Percentiles rank a stretch among this genome's conserved stretches.
Conservation (phyloP, 2,329 filamentous ascomycete genomes). For the Aspergillus pseudoterreus region DNA sequence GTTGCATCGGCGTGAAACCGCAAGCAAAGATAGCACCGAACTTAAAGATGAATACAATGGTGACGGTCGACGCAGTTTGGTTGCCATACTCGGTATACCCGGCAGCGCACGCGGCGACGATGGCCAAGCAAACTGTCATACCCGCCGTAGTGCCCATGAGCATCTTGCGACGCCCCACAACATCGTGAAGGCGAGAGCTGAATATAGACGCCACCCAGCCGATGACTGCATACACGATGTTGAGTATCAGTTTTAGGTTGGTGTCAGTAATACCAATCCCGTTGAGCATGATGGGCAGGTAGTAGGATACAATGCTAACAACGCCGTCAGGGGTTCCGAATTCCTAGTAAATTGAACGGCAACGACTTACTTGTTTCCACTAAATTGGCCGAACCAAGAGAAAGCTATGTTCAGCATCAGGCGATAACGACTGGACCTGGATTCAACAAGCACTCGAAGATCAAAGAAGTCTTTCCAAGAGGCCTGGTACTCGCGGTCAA, state of each 20-base stretch:
- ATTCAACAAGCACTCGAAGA: slow-evolving; percentile 6
- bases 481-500: slow-evolving; percentile 19
- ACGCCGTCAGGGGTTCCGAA: no score
- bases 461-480: slow-evolving; percentile 7
- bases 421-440: slow-evolving; percentile 8
- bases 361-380: slow-evolving; percentile 5
- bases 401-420: slow-evolving; percentile 10
- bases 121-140: slow-evolving; percentile 9
- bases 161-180: slow-evolving; percentile 10
- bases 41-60: slow-evolving; percentile 53
- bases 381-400: slow-evolving; percentile 9
- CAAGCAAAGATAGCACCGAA: slow-evolving; percentile 50
- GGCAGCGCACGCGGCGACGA: slow-evolving; percentile 6
- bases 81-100: slow-evolving; percentile 5
- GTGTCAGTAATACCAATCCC: slow-evolving; percentile 6
- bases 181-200: slow-evolving; percentile 9
- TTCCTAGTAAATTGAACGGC: background rate
- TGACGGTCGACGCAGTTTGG: slow-evolving; percentile 30
- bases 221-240: slow-evolving; percentile 8
- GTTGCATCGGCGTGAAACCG: slow-evolving; percentile 45
- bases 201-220: slow-evolving; percentile 6
- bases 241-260: slow-evolving; percentile 6
- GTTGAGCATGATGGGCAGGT: slow-evolving; percentile 6
- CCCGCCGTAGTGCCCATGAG: slow-evolving; percentile 6
- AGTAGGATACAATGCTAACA: slow-evolving; percentile 7